These are phyloP conservation scores for Claviceps africana DNA, from an alignment of 2,329 filamentous ascomycete genomes.

Conservation along the genomic window DNA sequence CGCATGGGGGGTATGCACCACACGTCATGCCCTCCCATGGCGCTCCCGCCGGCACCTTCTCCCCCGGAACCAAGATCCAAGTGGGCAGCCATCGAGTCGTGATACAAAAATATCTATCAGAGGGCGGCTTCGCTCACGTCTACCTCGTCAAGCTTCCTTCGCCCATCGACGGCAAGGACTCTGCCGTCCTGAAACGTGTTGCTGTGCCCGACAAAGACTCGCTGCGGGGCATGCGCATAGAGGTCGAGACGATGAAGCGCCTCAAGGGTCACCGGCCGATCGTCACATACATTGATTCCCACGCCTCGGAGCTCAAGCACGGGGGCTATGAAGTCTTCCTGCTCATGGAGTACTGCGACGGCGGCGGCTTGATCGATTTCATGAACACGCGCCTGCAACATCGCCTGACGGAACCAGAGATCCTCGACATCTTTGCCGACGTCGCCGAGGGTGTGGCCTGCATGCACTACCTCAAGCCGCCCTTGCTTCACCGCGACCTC, in stretches of 20 bases:
- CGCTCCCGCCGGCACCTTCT: conserved; percentile 69
- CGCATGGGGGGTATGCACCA: conserved; percentile 30
- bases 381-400: conserved; percentile 98
- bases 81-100: conserved; percentile 84
- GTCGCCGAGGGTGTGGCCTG: conserved; percentile 92
- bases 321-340: conserved; percentile 96
- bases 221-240: conserved; percentile 88
- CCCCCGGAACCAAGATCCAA: conserved; percentile 90
- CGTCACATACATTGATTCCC: conserved; percentile 96
- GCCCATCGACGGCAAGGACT: conserved; percentile 62
- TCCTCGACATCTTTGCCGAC: conserved; percentile 91
- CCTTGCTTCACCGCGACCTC: conserved; percentile 81
- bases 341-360: conserved; percentile 94
- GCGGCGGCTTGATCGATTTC: conserved; percentile 93
- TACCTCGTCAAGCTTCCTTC: conserved; percentile 83
- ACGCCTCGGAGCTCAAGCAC: conserved; percentile 83
- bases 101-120: conserved; percentile 93
- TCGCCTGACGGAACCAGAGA: conserved; percentile 91
- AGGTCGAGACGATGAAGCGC: conserved; percentile 99
- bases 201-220: conserved; percentile 93
- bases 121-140: conserved; percentile 95
- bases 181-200: conserved; percentile 83
- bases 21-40: conserved; percentile 12
- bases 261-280: conserved; percentile 92
- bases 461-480: conserved; percentile 97